Percentiles rank a stretch among this genome's conserved stretches.
Conservation (phyloP, 1,284 basidiomycete genomes). For the Stygiomarasmius scandens region DNA sequence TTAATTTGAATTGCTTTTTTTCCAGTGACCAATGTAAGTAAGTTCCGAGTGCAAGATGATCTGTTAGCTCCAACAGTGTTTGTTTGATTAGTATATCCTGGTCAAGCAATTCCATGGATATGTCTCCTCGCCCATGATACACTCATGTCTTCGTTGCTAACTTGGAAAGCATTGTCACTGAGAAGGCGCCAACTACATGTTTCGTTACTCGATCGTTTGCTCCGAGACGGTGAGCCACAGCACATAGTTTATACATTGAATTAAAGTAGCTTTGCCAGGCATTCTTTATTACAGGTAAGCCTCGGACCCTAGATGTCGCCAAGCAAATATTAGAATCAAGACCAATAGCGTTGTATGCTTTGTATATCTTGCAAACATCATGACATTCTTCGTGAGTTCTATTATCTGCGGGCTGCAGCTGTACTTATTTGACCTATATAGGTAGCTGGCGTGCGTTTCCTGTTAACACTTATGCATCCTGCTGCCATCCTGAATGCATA, state of each 20-base stretch:
- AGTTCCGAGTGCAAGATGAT: too few relatives aligned
- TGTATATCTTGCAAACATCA: conserved; percentile 20
- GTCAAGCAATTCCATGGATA: conserved; percentile 13
- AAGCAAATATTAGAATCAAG: not conserved
- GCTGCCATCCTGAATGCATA: too few relatives aligned
- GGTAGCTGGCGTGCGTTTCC: too few relatives aligned
- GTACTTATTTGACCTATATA: too few relatives aligned
- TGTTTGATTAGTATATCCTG: not conserved
- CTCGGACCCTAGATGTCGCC: not conserved
- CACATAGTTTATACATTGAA: too few relatives aligned
- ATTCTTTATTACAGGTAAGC: conserved; percentile 12
- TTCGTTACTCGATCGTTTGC: conserved; percentile 9
- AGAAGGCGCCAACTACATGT: not conserved
- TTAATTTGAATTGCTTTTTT: too few relatives aligned
- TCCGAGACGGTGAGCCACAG: conserved; percentile 13
- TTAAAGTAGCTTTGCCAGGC: too few relatives aligned
- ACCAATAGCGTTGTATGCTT: conserved; percentile 18
- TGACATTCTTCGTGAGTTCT: conserved; percentile 21
- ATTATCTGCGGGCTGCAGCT: not conserved
- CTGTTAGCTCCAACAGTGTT: not conserved
- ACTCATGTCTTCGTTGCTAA: conserved; percentile 20
- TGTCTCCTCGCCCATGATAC: conserved; percentile 22
- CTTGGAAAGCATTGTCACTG: conserved; percentile 3
- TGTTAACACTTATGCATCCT: too few relatives aligned
- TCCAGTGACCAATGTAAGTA: conserved; percentile 1